Conservation (phyloP, 768 basidiomycete species). For the Tylopilus felleus region DNA sequence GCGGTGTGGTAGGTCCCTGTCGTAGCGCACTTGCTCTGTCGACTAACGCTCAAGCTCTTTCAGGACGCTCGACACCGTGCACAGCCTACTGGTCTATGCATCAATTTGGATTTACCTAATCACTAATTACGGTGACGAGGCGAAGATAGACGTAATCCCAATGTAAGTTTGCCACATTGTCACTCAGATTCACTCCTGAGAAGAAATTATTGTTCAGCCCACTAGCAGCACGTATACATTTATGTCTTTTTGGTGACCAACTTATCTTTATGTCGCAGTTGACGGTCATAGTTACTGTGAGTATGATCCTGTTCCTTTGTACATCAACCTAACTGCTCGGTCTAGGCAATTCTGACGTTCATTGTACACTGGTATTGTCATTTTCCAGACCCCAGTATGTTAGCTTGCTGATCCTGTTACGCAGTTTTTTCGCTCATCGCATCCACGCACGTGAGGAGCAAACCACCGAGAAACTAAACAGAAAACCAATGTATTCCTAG, state of each 20-base stretch:
- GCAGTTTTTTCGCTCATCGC: slow-evolving; percentile 11
- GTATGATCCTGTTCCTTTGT: neutral
- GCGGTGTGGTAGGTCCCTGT: slow-evolving; percentile 22
- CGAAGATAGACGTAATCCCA: slow-evolving; percentile 41
- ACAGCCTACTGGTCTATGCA: slow-evolving; percentile 39
- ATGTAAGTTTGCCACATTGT: slow-evolving; percentile 30
- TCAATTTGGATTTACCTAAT: slow-evolving; percentile 47
- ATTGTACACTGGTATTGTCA: slow-evolving; percentile 45
- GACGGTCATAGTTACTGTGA: slow-evolving; percentile 33
- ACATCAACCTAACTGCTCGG: slow-evolving; percentile 10
- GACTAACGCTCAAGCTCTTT: neutral
- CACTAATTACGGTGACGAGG: slow-evolving; percentile 37
- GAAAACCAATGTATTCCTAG: slow-evolving; percentile 10
- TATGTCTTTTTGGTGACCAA: neutral
- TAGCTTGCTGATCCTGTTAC: neutral
- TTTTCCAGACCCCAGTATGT: neutral
- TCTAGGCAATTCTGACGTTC: slow-evolving; percentile 46
- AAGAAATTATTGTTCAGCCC: slow-evolving; percentile 12
- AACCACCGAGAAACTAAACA: neutral
- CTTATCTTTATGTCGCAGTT: slow-evolving; percentile 13
- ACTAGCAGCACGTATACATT: slow-evolving; percentile 23
- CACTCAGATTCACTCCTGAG: neutral
- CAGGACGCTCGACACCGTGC: slow-evolving; percentile 37
- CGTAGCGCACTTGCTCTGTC: neutral
- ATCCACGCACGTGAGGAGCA: slow-evolving; percentile 12